A percentile compares a stretch with the other conserved stretches of the same genome.
phyloP scores from a whole-genome alignment of 257 asterid species.

The Nicotiana undulata region DNA sequence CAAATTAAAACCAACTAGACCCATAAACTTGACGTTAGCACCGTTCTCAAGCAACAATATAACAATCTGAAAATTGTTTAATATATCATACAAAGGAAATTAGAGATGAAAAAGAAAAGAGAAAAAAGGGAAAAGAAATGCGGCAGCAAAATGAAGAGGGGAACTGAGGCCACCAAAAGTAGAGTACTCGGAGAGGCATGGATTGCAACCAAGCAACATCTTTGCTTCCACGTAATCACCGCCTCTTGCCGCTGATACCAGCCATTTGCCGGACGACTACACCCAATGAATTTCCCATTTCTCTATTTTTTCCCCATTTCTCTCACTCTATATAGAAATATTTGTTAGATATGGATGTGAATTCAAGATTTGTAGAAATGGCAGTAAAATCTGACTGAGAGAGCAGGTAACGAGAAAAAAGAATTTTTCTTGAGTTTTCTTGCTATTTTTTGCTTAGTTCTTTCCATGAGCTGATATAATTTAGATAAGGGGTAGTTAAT shows the following conservation, averaged over 20 bases:
- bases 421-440: too few relatives aligned
- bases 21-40: too few relatives aligned
- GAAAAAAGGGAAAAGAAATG: slow-evolving; percentile 12
- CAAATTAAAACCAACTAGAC: too few relatives aligned
- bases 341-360: slow-evolving; percentile 1
- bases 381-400: neutral
- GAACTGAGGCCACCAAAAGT: slow-evolving; percentile 96
- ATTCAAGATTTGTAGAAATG: neutral
- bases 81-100: neutral
- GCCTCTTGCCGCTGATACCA: slow-evolving; percentile 98
- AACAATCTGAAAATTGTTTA: slow-evolving; percentile 61
- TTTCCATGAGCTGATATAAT: too few relatives aligned
- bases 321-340: neutral
- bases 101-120: neutral
- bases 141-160: slow-evolving; percentile 98
- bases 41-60: slow-evolving; percentile 87
- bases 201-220: slow-evolving; percentile 95
- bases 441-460: too few relatives aligned
- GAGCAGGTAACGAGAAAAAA: neutral
- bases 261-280: slow-evolving; percentile 97
- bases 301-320: neutral
- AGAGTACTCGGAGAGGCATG: slow-evolving; percentile 85
- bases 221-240: slow-evolving; percentile 95
- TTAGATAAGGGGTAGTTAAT: too few relatives aligned
- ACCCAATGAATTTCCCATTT: slow-evolving; percentile 94